Percentiles rank a stretch among this genome's conserved stretches.
Conservation (phyloP, 805 yeast genomes). For the Wickerhamiella australiensis region DNA sequence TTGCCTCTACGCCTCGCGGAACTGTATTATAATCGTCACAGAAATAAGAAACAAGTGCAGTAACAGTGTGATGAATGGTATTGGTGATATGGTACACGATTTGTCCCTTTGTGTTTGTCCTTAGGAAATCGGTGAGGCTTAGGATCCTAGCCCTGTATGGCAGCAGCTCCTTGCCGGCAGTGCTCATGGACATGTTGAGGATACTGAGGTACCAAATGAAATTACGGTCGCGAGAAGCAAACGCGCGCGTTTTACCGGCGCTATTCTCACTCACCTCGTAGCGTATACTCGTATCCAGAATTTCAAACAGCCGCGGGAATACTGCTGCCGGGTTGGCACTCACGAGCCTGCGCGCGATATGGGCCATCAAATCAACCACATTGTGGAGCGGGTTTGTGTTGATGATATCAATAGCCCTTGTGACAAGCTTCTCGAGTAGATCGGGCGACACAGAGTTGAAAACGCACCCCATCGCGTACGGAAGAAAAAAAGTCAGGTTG, state of each 20-base stretch:
- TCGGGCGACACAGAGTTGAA: slow-evolving; percentile 26
- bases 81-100: slow-evolving; percentile 50
- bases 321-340: slow-evolving; percentile 45
- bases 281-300: slow-evolving; percentile 41
- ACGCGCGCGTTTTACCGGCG: slow-evolving; percentile 62
- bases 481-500: slow-evolving; percentile 32
- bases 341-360: slow-evolving; percentile 59
- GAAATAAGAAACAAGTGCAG: slow-evolving; percentile 45
- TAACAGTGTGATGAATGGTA: slow-evolving; percentile 53
- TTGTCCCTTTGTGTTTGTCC: slow-evolving; percentile 47
- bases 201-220: slow-evolving; percentile 60
- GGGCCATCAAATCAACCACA: slow-evolving; percentile 55
- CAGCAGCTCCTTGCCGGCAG: slow-evolving; percentile 45
- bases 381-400: slow-evolving; percentile 44
- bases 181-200: slow-evolving; percentile 56
- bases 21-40: slow-evolving; percentile 19
- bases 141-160: slow-evolving; percentile 35
- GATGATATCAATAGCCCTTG: slow-evolving; percentile 38
- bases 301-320: slow-evolving; percentile 35
- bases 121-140: slow-evolving; percentile 35
- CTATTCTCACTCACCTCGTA: slow-evolving; percentile 63
- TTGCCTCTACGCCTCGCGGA: slow-evolving; percentile 13
- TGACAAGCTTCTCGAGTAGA: slow-evolving; percentile 23
- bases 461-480: slow-evolving; percentile 30
- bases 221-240: slow-evolving; percentile 66